Percentiles rank a stretch among this genome's conserved stretches.
These are phyloP conservation scores for Metarhizium guizhouense DNA, from an alignment of 2,329 filamentous ascomycete species.

Conservation along the genomic window DNA sequence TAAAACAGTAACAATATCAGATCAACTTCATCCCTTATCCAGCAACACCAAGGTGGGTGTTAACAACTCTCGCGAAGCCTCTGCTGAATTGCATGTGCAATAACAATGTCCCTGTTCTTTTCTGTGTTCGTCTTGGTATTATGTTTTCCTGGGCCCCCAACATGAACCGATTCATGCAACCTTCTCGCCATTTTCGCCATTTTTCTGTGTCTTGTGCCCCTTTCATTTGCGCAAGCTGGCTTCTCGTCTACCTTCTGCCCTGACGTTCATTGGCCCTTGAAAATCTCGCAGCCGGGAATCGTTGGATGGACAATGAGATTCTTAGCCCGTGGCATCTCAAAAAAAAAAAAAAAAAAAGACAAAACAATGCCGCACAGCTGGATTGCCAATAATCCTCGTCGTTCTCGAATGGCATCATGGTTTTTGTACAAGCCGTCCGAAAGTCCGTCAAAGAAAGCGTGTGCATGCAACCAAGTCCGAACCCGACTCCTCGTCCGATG, in stretches of 20 bases:
- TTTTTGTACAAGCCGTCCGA: conserved; percentile 4
- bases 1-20: neutral
- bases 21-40: neutral
- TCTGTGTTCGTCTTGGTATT: neutral
- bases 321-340: neutral
- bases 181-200: neutral
- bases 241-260: neutral
- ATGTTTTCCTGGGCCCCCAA: neutral
- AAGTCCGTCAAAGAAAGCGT: conserved; percentile 6
- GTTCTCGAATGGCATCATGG: conserved; percentile 5
- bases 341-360: neutral
- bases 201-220: neutral
- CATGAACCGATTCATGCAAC: neutral
- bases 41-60: neutral
- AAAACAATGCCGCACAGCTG: conserved; percentile 5
- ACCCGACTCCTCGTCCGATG: conserved; percentile 30
- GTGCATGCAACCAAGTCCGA: conserved; percentile 22
- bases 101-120: neutral
- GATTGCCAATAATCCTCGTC: conserved; percentile 1
- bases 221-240: neutral
- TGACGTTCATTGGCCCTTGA: neutral
- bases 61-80: neutral
- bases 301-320: neutral
- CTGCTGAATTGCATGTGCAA: neutral
- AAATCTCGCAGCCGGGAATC: neutral